Evolutionary conservation across 345 rosid genomes (phyloP).

Genomic region (Lenwebbia sp.): DNA sequence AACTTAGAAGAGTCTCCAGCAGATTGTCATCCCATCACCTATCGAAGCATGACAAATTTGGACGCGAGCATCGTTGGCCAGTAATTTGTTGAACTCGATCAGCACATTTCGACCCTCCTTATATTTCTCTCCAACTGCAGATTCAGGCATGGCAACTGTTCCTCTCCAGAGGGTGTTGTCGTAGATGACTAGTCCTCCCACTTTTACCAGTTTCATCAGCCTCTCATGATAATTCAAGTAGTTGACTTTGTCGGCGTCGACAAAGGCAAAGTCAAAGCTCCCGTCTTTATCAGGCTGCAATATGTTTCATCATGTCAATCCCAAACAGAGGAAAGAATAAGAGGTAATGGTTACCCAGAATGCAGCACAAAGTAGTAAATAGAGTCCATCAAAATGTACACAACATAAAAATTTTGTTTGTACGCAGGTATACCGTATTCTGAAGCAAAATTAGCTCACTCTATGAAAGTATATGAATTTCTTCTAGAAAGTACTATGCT

Average conservation of each 20-base stretch:
- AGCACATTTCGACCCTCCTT: slow-evolving; percentile 6
- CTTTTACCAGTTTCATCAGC: slow-evolving; percentile 24
- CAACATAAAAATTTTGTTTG: background rate
- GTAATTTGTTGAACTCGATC: slow-evolving; percentile 29
- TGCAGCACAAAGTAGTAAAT: background rate
- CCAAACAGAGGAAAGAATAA: background rate
- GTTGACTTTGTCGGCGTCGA: slow-evolving; percentile 41
- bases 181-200: slow-evolving; percentile 28
- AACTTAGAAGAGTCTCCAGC: slow-evolving; percentile 7
- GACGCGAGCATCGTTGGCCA: slow-evolving; percentile 47
- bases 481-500: background rate
- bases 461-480: background rate
- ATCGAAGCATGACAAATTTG: slow-evolving; percentile 43
- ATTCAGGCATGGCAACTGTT: slow-evolving; percentile 21
- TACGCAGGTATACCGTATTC: background rate
- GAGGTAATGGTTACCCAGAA: background rate
- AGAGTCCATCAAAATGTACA: background rate
- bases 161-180: slow-evolving; percentile 44
- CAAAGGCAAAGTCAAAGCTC: slow-evolving; percentile 37
- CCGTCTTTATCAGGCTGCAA: slow-evolving; percentile 24
- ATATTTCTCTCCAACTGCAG: background rate
- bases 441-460: background rate
- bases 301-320: too few species aligned
- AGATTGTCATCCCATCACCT: slow-evolving; percentile 65
- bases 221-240: slow-evolving; percentile 33